Evolutionary conservation across 1,284 basidiomycete genomes (phyloP), one percentile per base, ranked within the genome.

Genomic region (Trametes sp.): DNA sequence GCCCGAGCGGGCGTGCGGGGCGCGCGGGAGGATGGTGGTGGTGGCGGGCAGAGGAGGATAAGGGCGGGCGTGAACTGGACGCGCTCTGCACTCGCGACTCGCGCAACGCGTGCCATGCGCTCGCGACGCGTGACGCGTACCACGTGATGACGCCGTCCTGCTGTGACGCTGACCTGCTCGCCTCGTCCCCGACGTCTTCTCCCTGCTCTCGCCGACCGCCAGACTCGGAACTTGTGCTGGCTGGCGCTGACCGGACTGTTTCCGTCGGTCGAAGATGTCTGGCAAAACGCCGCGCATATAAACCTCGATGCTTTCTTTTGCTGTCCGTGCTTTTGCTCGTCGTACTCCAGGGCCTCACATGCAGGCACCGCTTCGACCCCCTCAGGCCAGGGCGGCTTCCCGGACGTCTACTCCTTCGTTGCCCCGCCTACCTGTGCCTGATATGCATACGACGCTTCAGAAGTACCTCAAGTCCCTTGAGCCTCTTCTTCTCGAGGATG

Each of bases 381-480:
- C 56, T 23, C 44, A 24, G 11, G 44, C 59, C 46, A 57, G 57
- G 44, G 51, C 63, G 8, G 54, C 29, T 24, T 65, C 65, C 10
- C 56, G 55, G 21, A 61, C 67, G n/a, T 9, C 63, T 16, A 7
- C 42, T 9, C 69, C 45, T 23, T 61, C 64, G 3, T 69, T 80
- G 41, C 86, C 92, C 8, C 87, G 94, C 62, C 81, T 98, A n/a
- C 96, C 96, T 3, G 85, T 98, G 1, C 96, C 96, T 19, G 83
- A 88, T 58, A 82, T 98, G 1, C 84, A 86, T 48, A 83, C 87
- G 73, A 94, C 94, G 0, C 80, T 98, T 35, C 84, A 92, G 66
- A 85, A 85, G 55, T 98, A 98, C 73, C 77, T 98, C 29, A 84
- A 85, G 62, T 93, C 92, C 23, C 77, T 98, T 2, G 84, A 89